Evolutionary conservation across 2,329 filamentous ascomycete genomes (phyloP).

Genomic region (Colletotrichum salicis): DNA sequence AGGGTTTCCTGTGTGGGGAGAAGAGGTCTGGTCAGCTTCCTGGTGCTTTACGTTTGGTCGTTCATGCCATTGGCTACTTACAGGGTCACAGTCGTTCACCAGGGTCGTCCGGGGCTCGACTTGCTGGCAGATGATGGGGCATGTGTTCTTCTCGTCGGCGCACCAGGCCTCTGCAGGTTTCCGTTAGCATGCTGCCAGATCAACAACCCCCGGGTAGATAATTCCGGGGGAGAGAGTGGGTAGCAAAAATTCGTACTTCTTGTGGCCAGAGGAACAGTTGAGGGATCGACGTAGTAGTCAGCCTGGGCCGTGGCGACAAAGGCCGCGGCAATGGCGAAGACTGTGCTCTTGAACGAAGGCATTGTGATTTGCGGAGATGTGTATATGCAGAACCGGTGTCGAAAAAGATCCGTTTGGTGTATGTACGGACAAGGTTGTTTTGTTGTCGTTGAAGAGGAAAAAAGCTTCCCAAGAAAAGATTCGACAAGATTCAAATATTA

Average conservation of each 20-base stretch:
- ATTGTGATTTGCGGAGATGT: conserved; percentile 49
- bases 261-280: conserved; percentile 62
- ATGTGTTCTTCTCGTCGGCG: conserved; percentile 67
- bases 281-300: conserved; percentile 71
- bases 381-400: not conserved
- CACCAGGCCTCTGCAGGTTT: conserved; percentile 71
- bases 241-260: conserved; percentile 59
- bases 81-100: conserved; percentile 75
- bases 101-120: conserved; percentile 59
- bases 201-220: not conserved
- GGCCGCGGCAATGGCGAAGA: conserved; percentile 65
- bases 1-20: conserved; percentile 61
- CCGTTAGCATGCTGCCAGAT: conserved; percentile 7
- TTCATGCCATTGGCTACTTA: conserved; percentile 49
- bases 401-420: not conserved
- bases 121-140: conserved; percentile 79
- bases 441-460: not conserved
- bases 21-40: not conserved
- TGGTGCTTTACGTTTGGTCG: not conserved
- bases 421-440: not conserved
- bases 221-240: not conserved
- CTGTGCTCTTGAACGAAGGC: conserved; percentile 63
- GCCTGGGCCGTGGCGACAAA: conserved; percentile 64
- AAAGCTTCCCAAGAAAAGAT: not conserved
- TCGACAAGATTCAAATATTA: conserved; percentile 3